Percentiles rank a stretch among this genome's conserved stretches.
Conservation (phyloP, 257 asterid genomes). For the Lycium barbarum region DNA sequence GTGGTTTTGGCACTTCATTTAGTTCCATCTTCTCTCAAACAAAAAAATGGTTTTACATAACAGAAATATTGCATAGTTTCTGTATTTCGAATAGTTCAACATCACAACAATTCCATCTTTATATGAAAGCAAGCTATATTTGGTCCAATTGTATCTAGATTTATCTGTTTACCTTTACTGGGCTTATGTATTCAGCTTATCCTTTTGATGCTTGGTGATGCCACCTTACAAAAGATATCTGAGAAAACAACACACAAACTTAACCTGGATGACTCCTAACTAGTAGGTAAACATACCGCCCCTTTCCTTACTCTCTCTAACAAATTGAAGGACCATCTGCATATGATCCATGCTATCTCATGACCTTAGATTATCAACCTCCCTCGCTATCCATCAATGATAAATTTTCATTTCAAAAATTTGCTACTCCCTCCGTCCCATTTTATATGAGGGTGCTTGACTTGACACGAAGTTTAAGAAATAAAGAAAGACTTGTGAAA, state of each 20-base stretch:
- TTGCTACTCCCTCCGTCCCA: neutral
- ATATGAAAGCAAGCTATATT: neutral
- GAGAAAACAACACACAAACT: conserved; percentile 1
- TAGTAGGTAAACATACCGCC: neutral
- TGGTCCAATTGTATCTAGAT: neutral
- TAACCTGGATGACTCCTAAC: conserved; percentile 2
- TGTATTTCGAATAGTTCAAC: neutral
- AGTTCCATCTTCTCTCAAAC: neutral
- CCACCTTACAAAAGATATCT: neutral
- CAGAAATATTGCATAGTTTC: neutral
- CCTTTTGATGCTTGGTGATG: conserved; percentile 13
- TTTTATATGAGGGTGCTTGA: too few relatives aligned
- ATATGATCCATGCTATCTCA: neutral
- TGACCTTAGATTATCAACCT: neutral
- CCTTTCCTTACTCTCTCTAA: neutral
- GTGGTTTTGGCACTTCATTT: conserved; percentile 3
- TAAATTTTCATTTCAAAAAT: neutral
- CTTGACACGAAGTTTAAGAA: too few relatives aligned
- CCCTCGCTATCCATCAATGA: neutral
- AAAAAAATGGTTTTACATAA: neutral
- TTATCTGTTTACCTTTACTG: neutral
- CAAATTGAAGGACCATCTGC: conserved; percentile 12
- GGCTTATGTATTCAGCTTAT: neutral
- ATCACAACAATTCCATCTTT: neutral
- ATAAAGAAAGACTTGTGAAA: too few relatives aligned